Conservation (phyloP, 345 rosid genomes). For the Murraya koenigii region DNA sequence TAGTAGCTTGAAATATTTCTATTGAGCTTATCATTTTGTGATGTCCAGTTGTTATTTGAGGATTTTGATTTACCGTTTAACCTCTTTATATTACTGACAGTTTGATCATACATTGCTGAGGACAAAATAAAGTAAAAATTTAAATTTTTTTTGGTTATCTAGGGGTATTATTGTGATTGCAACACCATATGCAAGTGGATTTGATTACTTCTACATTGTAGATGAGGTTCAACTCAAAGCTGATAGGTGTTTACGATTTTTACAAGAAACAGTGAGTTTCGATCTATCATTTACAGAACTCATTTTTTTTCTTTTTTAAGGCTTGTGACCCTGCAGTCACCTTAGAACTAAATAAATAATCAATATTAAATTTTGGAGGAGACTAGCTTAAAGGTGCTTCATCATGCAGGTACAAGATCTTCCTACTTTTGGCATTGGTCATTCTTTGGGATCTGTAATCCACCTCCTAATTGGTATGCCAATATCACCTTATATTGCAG, state of each 20-base stretch:
- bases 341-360: background rate
- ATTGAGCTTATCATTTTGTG: background rate
- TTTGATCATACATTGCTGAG: background rate
- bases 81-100: background rate
- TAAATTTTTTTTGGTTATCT: conserved; percentile 19
- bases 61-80: background rate
- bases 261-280: conserved; percentile 70
- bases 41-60: background rate
- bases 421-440: conserved; percentile 94
- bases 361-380: background rate
- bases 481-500: conserved; percentile 2
- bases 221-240: conserved; percentile 95
- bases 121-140: conserved; percentile 11
- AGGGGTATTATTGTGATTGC: conserved; percentile 96
- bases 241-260: conserved; percentile 75
- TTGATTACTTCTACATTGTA: conserved; percentile 90
- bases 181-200: conserved; percentile 96
- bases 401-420: conserved; percentile 69
- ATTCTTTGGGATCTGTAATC: conserved; percentile 90
- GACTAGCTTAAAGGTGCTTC: conserved; percentile 8
- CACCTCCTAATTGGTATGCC: conserved; percentile 90
- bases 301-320: background rate
- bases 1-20: background rate
- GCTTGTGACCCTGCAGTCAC: background rate
- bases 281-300: conserved; percentile 2